Conservation (phyloP, 163 green algal genomes). For the Volvox carteri region DNA sequence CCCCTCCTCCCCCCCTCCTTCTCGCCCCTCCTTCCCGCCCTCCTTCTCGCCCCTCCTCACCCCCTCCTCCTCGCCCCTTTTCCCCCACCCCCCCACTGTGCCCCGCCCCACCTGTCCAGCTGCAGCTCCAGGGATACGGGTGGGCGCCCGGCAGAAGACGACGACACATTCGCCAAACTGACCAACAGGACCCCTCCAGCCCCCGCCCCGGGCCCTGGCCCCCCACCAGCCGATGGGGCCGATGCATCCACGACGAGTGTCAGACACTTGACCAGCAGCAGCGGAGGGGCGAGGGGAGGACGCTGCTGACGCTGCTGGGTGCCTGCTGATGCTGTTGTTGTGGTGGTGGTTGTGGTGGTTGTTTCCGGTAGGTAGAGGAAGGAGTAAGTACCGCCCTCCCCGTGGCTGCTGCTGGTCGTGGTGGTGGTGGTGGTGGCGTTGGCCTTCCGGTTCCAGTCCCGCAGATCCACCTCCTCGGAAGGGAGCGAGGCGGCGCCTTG, state of each 20-base stretch:
- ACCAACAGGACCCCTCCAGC: slow-evolving; percentile 35
- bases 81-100: no score
- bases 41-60: no score
- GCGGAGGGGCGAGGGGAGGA: no score
- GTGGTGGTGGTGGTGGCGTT: no score
- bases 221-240: not conserved
- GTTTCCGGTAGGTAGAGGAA: slow-evolving; percentile 51
- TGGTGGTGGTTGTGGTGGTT: not conserved
- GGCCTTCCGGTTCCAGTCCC: slow-evolving; percentile 28
- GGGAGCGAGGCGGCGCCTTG: not conserved
- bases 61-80: no score
- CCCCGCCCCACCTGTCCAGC: slow-evolving; percentile 52
- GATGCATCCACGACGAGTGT: not conserved
- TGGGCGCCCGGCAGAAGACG: not conserved
- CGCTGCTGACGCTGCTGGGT: not conserved
- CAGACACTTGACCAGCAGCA: slow-evolving; percentile 56
- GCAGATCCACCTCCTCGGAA: slow-evolving; percentile 19
- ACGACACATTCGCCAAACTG: slow-evolving; percentile 32
- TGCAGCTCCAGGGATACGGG: slow-evolving; percentile 52
- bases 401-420: not conserved
- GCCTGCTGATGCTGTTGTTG: not conserved
- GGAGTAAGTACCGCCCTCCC: slow-evolving; percentile 12
- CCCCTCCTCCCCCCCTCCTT: no score
- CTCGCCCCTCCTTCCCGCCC: no score
- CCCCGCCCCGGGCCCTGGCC: no score